Conservation (phyloP, 805 yeast genomes). For the Blastobotrys muscicola region DNA sequence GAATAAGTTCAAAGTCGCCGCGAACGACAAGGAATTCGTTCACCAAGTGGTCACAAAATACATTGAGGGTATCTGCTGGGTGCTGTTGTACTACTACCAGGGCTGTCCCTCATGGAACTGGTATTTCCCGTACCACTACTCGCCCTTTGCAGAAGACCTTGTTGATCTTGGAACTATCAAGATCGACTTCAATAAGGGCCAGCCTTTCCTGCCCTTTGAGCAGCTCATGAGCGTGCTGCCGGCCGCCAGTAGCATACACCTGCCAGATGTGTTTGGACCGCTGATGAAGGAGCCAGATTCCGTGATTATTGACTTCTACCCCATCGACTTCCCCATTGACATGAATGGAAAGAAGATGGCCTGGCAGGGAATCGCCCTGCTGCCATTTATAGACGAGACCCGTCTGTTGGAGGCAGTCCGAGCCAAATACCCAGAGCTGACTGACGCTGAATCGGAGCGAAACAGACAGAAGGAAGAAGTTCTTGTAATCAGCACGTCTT, state of each 20-base stretch:
- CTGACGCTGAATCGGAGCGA: constrained; percentile 59
- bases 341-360: constrained; percentile 93
- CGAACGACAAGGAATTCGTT: constrained; percentile 38
- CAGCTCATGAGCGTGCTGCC: constrained; percentile 94
- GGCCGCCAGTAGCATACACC: constrained; percentile 80
- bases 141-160: constrained; percentile 93
- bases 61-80: constrained; percentile 97
- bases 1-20: constrained; percentile 53
- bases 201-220: constrained; percentile 84
- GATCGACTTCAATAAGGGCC: constrained; percentile 53
- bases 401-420: constrained; percentile 60
- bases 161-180: constrained; percentile 36
- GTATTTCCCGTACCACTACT: constrained; percentile 96
- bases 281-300: constrained; percentile 73
- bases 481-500: constrained; percentile 44
- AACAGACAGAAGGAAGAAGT: constrained; percentile 65
- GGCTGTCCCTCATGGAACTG: constrained; percentile 99
- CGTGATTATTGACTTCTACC: constrained; percentile 85
- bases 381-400: constrained; percentile 85
- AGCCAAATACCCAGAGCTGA: constrained; percentile 50
- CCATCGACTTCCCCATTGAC: constrained; percentile 78
- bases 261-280: constrained; percentile 73
- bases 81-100: constrained; percentile 82
- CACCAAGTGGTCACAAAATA: constrained; percentile 62
- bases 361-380: constrained; percentile 88